phyloP scores from a whole-genome alignment of 768 basidiomycete species.

The Gloeopeniophorella convolvens region DNA sequence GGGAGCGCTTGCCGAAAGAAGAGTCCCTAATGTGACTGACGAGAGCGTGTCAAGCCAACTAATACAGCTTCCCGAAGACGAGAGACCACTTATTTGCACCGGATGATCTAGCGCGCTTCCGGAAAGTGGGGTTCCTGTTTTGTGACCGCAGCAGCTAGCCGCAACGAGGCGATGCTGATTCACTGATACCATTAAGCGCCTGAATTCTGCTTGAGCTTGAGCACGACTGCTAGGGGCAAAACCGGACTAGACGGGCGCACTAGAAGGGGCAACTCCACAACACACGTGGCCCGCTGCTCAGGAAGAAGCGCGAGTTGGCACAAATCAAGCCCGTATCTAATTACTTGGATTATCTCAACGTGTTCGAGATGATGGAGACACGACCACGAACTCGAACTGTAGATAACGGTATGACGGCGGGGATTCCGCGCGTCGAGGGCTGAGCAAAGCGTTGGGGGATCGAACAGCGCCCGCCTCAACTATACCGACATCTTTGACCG shows the following conservation, averaged over 20 bases:
- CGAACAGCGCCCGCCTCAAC: no score
- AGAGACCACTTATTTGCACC: not conserved
- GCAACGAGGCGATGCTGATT: not conserved
- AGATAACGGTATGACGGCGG: no score
- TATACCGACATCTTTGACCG: no score
- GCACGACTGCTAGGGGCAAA: not conserved
- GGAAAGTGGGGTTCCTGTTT: not conserved
- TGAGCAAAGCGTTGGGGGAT: no score
- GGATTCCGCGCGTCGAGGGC: no score
- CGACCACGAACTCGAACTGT: no score
- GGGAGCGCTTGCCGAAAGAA: slow-evolving; percentile 4
- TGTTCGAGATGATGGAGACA: no score
- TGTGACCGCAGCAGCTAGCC: slow-evolving; percentile 3
- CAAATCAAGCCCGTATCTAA: no score
- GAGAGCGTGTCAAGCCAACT: not conserved
- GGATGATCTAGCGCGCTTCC: slow-evolving; percentile 12
- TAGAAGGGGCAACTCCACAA: not conserved
- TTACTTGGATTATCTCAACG: no score
- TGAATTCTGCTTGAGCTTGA: not conserved
- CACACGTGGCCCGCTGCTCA: not conserved
- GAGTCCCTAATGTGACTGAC: slow-evolving; percentile 8
- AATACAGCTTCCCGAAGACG: slow-evolving; percentile 10
- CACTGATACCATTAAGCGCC: not conserved
- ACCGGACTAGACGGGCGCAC: not conserved
- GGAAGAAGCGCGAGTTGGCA: not conserved